phyloP scores from a whole-genome alignment of 345 rosid genomes.

The Populus deltoides region DNA sequence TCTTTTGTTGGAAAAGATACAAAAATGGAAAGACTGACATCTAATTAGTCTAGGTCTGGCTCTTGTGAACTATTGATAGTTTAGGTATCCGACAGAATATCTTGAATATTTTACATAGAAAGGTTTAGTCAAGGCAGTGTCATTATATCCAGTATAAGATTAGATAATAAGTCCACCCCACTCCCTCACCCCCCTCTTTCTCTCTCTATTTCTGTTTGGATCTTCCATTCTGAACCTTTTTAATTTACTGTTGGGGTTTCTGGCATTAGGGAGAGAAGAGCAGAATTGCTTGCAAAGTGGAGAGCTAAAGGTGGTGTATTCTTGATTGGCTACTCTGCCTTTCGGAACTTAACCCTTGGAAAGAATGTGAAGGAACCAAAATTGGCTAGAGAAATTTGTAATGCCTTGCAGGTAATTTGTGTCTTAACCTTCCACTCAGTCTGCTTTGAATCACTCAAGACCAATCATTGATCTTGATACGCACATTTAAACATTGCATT shows the following conservation, averaged over 20 bases:
- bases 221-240: background rate
- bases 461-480: background rate
- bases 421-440: background rate
- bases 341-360: constrained; percentile 87
- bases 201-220: background rate
- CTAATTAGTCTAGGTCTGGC: background rate
- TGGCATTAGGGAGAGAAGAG: constrained; percentile 72
- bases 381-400: constrained; percentile 63
- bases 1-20: background rate
- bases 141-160: background rate
- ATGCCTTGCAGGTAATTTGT: constrained; percentile 71
- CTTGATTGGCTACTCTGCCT: constrained; percentile 84
- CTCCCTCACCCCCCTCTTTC: background rate
- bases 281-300: constrained; percentile 81
- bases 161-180: background rate
- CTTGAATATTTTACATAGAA: background rate
- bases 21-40: background rate
- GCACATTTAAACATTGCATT: background rate
- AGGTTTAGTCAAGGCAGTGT: background rate
- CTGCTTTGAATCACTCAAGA: background rate
- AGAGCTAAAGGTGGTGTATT: constrained; percentile 88
- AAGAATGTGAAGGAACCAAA: constrained; percentile 72
- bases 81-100: background rate
- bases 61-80: background rate
- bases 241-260: constrained; percentile 6